phyloP scores from a whole-genome alignment of 805 yeast genomes.

The Debaryomyces maramus region DNA sequence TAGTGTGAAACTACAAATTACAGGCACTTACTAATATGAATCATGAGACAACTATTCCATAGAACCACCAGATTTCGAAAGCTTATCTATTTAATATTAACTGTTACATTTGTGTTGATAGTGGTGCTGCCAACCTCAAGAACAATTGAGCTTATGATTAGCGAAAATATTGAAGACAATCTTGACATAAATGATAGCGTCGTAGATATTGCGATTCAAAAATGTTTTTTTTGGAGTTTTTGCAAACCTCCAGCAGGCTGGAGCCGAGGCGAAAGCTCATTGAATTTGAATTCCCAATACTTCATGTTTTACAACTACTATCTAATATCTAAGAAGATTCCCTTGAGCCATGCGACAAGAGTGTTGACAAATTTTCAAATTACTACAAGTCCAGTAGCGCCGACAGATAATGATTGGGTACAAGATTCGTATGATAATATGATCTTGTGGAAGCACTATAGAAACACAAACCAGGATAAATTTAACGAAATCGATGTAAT shows the following conservation, averaged over 20 bases:
- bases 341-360: neutral
- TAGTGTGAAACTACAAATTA: no score
- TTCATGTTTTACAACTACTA: constrained; percentile 4
- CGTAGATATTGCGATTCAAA: constrained; percentile 6
- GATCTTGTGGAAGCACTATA: constrained; percentile 5
- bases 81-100: neutral
- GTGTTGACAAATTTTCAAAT: neutral
- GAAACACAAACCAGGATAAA: neutral
- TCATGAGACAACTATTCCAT: neutral
- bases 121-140: neutral
- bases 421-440: constrained; percentile 2
- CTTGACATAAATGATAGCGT: neutral
- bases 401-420: constrained; percentile 7
- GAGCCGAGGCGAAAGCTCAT: constrained; percentile 1
- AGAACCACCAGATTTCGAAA: neutral
- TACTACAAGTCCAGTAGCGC: neutral
- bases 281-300: constrained; percentile 2
- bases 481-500: neutral
- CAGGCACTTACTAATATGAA: no score
- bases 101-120: neutral
- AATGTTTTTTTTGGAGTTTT: constrained; percentile 3
- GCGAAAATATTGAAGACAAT: no score
- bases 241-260: constrained; percentile 5
- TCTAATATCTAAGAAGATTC: constrained; percentile 1
- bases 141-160: no score